Percentiles rank a stretch among this genome's conserved stretches.
These are phyloP conservation scores for Withania somnifera DNA, from an alignment of 305 asterid species.

Conservation along the genomic window DNA sequence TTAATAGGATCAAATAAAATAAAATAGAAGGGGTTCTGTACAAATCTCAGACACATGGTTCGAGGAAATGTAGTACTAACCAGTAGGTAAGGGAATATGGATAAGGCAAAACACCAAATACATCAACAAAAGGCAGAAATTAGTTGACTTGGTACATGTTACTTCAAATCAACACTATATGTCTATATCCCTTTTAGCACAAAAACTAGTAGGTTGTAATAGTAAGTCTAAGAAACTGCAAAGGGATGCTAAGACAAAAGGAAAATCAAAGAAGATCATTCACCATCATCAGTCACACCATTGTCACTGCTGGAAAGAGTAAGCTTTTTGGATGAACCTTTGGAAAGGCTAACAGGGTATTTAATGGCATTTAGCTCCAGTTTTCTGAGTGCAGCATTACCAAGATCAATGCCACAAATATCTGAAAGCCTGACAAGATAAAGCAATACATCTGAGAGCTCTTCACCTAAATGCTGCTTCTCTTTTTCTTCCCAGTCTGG, in stretches of 20 bases:
- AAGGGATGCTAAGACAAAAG: background rate
- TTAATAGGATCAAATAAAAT: no score
- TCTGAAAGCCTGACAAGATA: constrained; percentile 37
- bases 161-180: background rate
- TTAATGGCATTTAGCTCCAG: constrained; percentile 31
- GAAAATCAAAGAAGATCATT: background rate
- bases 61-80: background rate
- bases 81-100: background rate
- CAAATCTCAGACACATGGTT: background rate
- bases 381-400: constrained; percentile 31
- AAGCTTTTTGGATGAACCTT: constrained; percentile 24
- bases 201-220: background rate
- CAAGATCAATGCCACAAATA: constrained; percentile 43
- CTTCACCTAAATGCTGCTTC: constrained; percentile 41
- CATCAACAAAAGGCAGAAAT: background rate
- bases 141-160: background rate
- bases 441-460: constrained; percentile 38
- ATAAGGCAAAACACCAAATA: background rate
- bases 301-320: background rate
- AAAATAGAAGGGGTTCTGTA: background rate
- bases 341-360: constrained; percentile 28
- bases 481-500: constrained; percentile 38
- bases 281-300: constrained; percentile 3
- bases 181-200: background rate
- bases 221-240: background rate